These are phyloP conservation scores for Borovskyia barvae DNA, from an alignment of 208 protist species.

Conservation along the genomic window DNA sequence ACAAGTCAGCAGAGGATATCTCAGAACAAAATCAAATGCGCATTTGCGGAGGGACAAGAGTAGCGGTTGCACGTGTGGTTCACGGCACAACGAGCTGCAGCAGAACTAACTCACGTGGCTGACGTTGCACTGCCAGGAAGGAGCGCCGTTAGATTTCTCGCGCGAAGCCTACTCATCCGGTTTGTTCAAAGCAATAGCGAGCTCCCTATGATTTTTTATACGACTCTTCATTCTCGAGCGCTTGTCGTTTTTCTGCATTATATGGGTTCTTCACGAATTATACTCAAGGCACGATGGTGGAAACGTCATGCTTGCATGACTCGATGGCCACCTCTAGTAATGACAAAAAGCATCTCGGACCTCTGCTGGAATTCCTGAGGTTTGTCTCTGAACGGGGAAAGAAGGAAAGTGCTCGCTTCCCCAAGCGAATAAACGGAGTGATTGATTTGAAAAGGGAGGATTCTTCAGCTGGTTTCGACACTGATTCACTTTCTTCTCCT, in stretches of 20 bases:
- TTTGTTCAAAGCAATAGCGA: too few relatives aligned
- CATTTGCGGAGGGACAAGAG: too few relatives aligned
- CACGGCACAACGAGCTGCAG: too few relatives aligned
- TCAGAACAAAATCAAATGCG: too few relatives aligned
- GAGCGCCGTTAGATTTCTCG: too few relatives aligned
- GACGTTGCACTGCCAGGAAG: too few relatives aligned
- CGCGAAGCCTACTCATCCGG: too few relatives aligned
- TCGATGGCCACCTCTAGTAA: not conserved
- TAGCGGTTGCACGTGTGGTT: too few relatives aligned
- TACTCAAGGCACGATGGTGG: not conserved
- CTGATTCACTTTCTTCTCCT: not conserved
- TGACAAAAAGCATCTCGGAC: constrained; percentile 30
- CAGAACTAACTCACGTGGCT: too few relatives aligned
- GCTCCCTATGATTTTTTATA: too few relatives aligned
- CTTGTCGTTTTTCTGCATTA: not conserved
- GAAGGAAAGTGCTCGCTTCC: constrained; percentile 5
- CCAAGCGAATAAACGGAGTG: constrained; percentile 20
- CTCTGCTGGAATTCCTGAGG: constrained; percentile 47
- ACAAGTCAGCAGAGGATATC: too few relatives aligned
- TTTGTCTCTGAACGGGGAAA: constrained; percentile 14
- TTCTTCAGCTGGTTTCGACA: not conserved
- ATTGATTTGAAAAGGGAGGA: not conserved
- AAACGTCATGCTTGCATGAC: not conserved
- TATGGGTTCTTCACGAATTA: not conserved
- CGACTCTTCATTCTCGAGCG: too few relatives aligned